Conservation (phyloP, 148 eudicot genomes). For the Diospyros lotus region DNA sequence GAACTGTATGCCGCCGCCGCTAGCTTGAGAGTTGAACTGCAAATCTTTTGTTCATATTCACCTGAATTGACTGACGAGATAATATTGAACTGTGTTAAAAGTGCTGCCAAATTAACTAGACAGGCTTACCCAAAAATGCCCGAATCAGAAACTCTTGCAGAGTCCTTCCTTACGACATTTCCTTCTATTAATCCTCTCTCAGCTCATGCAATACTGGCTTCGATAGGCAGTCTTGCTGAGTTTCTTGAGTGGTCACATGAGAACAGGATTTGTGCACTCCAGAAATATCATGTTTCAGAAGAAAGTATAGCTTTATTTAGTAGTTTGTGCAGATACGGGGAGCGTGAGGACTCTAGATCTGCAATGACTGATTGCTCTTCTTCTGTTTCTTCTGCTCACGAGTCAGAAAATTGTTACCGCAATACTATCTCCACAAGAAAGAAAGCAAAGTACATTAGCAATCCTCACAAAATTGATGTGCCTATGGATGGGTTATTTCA, state of each 20-base stretch:
- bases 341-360: conserved; percentile 80
- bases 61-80: conserved; percentile 81
- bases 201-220: conserved; percentile 83
- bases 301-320: conserved; percentile 66
- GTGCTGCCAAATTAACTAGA: conserved; percentile 32
- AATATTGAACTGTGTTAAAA: conserved; percentile 54
- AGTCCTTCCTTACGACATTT: conserved; percentile 76
- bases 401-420: conserved; percentile 36
- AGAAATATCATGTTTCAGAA: conserved; percentile 56
- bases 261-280: conserved; percentile 44
- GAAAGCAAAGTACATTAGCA: conserved; percentile 34
- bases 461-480: conserved; percentile 23
- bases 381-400: conserved; percentile 78
- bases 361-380: conserved; percentile 88
- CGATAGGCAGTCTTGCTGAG: conserved; percentile 51
- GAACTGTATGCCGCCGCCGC: conserved; percentile 93
- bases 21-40: conserved; percentile 72
- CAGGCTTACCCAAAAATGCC: conserved; percentile 61
- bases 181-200: conserved; percentile 92
- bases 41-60: conserved; percentile 73
- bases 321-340: conserved; percentile 66
- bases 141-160: conserved; percentile 84
- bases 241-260: conserved; percentile 61
- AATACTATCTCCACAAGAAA: conserved; percentile 41
- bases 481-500: conserved; percentile 27